Evolutionary conservation across 2,329 filamentous ascomycete genomes (phyloP).

Genomic region (Alternaria angustiovoidea): DNA sequence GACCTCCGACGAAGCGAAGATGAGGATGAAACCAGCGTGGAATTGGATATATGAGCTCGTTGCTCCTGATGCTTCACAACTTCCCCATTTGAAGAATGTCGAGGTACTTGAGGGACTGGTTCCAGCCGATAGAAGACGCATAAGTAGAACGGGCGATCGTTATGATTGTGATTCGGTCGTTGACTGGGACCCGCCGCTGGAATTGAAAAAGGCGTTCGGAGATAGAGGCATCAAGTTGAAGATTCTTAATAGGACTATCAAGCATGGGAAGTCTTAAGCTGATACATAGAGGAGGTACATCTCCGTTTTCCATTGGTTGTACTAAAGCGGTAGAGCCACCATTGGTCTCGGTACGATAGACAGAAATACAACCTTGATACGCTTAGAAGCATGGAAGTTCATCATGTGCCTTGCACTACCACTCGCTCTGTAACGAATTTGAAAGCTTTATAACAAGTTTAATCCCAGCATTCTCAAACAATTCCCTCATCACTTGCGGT

Average conservation of each 20-base stretch:
- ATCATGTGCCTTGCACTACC: too few relatives aligned
- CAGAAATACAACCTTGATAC: not conserved
- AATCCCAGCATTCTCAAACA: not conserved
- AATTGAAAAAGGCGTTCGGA: not conserved
- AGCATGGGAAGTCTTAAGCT: too few relatives aligned
- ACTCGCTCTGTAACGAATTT: not conserved
- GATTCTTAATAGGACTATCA: not conserved
- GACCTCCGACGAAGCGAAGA: not conserved
- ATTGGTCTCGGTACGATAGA: too few relatives aligned
- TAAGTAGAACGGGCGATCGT: not conserved
- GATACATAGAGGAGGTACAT: too few relatives aligned
- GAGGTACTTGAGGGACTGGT: not conserved
- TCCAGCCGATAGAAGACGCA: not conserved
- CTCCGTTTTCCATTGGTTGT: too few relatives aligned
- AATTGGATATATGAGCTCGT: not conserved
- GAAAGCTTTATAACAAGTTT: not conserved
- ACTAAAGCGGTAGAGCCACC: too few relatives aligned
- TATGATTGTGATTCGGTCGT: not conserved
- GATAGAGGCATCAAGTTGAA: not conserved
- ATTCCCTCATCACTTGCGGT: not conserved
- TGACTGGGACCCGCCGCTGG: not conserved
- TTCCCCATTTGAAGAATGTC: not conserved
- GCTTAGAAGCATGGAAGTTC: not conserved
- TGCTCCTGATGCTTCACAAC: not conserved
- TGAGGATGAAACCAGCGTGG: not conserved